Conservation (phyloP, 2,329 filamentous ascomycete species). For the Fusarium anguioides region DNA sequence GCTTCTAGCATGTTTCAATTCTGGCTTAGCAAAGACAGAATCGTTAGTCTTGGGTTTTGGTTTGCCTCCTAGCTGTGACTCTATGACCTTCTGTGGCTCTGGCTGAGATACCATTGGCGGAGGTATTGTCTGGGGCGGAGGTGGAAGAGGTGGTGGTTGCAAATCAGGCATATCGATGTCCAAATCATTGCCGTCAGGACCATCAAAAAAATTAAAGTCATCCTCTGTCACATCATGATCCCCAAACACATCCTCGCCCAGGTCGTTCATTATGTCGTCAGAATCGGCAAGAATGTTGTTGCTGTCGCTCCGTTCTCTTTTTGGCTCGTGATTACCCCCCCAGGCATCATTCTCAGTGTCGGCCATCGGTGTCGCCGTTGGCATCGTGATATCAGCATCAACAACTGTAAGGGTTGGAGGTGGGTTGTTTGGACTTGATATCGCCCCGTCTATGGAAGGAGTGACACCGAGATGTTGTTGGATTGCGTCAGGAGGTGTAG, state of each 20-base stretch:
- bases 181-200: conserved; percentile 57
- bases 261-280: conserved; percentile 74
- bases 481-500: conserved; percentile 75
- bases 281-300: conserved; percentile 58
- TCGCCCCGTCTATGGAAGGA: conserved; percentile 66
- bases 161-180: conserved; percentile 48
- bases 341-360: conserved; percentile 43
- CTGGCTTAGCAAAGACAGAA: conserved; percentile 67
- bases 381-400: conserved; percentile 45
- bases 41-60: conserved; percentile 41
- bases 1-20: conserved; percentile 68
- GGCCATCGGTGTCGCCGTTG: conserved; percentile 31
- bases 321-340: conserved; percentile 56
- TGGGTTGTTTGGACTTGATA: conserved; percentile 66
- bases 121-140: conserved; percentile 16
- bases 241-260: conserved; percentile 77
- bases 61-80: conserved; percentile 26
- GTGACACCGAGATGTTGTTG: conserved; percentile 65
- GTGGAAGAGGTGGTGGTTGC: conserved; percentile 17
- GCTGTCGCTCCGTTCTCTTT: conserved; percentile 57
- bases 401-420: conserved; percentile 45
- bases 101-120: conserved; percentile 22
- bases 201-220: conserved; percentile 86
- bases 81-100: conserved; percentile 20
- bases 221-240: conserved; percentile 81